Conservation (phyloP, 2,329 filamentous ascomycete genomes). For the Paradendryphiella salina region DNA sequence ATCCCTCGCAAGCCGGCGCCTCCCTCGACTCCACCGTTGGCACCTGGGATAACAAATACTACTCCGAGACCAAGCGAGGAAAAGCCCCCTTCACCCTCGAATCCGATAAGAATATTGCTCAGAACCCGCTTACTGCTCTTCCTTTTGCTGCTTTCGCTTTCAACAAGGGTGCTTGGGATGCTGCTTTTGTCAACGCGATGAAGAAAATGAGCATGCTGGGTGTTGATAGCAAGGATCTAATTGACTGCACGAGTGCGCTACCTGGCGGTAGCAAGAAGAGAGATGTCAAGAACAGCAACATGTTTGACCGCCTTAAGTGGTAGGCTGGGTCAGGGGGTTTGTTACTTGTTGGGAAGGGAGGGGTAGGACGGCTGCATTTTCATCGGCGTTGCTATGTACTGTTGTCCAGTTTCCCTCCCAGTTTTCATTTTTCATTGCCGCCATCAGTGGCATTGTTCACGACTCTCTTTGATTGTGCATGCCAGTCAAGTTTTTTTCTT, state of each 20-base stretch:
- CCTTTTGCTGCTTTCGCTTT: conserved; percentile 30
- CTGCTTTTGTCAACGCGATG: conserved; percentile 44
- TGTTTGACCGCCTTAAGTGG: conserved; percentile 33
- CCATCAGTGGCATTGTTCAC: too few relatives aligned
- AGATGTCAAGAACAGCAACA: conserved; percentile 35
- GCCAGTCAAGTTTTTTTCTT: too few relatives aligned
- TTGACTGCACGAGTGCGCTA: conserved; percentile 43
- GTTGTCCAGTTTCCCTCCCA: too few relatives aligned
- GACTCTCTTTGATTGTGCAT: too few relatives aligned
- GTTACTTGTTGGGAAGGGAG: too few relatives aligned
- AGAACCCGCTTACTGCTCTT: conserved; percentile 24
- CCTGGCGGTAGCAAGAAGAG: conserved; percentile 39
- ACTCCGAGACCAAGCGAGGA: conserved; percentile 36
- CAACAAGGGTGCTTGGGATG: conserved; percentile 37
- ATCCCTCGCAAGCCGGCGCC: conserved; percentile 31
- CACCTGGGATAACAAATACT: conserved; percentile 45
- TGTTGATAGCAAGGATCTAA: conserved; percentile 24
- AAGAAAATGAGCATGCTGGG: conserved; percentile 45
- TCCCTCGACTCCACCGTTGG: conserved; percentile 44
- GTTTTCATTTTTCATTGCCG: too few relatives aligned
- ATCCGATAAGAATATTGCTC: conserved; percentile 36
- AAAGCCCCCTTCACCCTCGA: conserved; percentile 37
- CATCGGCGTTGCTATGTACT: too few relatives aligned
- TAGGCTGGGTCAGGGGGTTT: neutral
- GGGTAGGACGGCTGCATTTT: too few relatives aligned